phyloP scores from a whole-genome alignment of 257 asterid species.

The Solanum infundibuliforme region DNA sequence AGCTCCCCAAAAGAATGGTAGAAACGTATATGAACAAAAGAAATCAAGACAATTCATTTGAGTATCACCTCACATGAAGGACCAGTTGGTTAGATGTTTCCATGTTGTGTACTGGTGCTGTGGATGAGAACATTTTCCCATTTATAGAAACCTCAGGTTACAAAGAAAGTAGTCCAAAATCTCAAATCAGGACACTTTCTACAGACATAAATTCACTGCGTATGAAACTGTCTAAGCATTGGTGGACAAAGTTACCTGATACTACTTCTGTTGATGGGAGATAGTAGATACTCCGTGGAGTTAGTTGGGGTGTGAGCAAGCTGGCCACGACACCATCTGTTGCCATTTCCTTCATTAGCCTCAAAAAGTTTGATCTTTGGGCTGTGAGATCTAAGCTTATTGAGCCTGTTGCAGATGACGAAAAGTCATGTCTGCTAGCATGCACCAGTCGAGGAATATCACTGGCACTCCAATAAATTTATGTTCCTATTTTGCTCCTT shows the following conservation, averaged over 20 bases:
- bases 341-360: not conserved
- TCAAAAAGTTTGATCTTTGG: not conserved
- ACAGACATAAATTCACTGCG: not conserved
- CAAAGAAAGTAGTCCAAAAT: not conserved
- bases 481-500: not conserved
- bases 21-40: not conserved
- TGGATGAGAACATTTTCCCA: not conserved
- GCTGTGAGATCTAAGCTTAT: not conserved
- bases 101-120: not conserved
- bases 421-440: not conserved
- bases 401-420: not conserved
- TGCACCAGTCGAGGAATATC: not conserved
- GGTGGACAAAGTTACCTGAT: not conserved
- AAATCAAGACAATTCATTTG: not conserved
- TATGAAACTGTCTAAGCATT: not conserved
- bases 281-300: not conserved
- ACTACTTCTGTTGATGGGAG: not conserved
- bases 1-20: not conserved
- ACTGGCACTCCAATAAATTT: not conserved
- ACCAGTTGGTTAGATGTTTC: not conserved
- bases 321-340: not conserved
- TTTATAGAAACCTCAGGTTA: not conserved
- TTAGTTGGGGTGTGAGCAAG: not conserved
- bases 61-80: not conserved
- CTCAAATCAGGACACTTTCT: not conserved